Base-by-base conservation (phyloP, 352 stramenopile species). In the Aphanomyces invadans region DNA sequence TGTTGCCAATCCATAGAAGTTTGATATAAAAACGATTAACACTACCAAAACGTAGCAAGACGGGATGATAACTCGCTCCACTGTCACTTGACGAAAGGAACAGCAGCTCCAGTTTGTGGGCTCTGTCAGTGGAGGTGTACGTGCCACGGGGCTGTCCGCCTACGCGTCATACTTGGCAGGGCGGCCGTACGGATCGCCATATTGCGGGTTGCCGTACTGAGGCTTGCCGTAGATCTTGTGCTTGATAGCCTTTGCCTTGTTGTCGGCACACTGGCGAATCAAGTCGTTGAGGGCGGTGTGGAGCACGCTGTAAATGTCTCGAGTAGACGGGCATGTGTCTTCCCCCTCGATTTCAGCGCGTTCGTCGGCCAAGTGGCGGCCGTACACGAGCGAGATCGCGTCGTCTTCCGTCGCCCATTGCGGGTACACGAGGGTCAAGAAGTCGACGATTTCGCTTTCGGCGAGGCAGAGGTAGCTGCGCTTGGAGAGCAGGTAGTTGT, bases 51-150 rank as follows among this genome's bases (percentile, higher is more conserved):
- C 36, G 36, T 42, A 42, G 36, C 36, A 42, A 42, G 36, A 42
- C 36, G 7, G 36, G 7, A 42, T 42, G 36, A 42, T 42, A 7
- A 42, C 36, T 15, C 7, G 7, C 36, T 57, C 49, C 60, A 59
- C 60, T 67, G 60, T 67, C 60, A 67, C 60, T 67, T n/a, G 42
- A 15, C 25, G n/a, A 25, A 42, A 67, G 60, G 60, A 67, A 67
- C 60, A 67, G 60, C 60, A 67, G 60, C 60, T 26, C 36, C 36
- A 42, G 7, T 42, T 33, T 33, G 49, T 33, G 4, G 12, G 42
- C 60, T 48, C 60, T 67, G 60, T 67, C 60, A 67, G 60, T 67
- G 60, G 38, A 23, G 32, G 19, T 33, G 26, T 21, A n/a, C 11
- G 49, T 21, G 12, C 9, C 4, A 23, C 9, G 44, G 12, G 21